phyloP scores from a whole-genome alignment of 2,329 filamentous ascomycete genomes.

The Biscogniauxia mediterranea region DNA sequence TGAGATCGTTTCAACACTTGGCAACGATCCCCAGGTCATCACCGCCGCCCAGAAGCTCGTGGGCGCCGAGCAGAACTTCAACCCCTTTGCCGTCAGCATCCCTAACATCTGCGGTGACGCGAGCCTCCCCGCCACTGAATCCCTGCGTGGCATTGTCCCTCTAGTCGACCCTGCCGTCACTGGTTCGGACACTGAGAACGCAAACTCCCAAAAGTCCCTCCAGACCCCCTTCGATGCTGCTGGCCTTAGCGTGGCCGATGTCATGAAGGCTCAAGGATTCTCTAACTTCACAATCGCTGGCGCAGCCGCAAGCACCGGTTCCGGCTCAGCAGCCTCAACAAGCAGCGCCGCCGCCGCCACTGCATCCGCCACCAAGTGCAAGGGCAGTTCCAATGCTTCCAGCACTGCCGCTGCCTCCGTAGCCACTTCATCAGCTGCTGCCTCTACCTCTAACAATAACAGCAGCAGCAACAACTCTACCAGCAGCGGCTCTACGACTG shows the following conservation, averaged over 20 bases:
- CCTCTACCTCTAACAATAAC: conserved; percentile 13
- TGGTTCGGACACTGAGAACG: conserved; percentile 57
- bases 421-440: conserved; percentile 11
- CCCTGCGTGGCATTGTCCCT: conserved; percentile 65
- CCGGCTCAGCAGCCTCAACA: conserved; percentile 14
- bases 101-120: conserved; percentile 65
- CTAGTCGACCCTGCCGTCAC: conserved; percentile 63
- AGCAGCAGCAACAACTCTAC: conserved; percentile 20
- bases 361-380: conserved; percentile 19
- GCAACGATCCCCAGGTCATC: conserved; percentile 57
- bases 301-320: conserved; percentile 22
- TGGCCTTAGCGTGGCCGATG: conserved; percentile 64
- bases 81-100: conserved; percentile 59
- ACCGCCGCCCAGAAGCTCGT: conserved; percentile 62
- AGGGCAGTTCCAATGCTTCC: conserved; percentile 11
- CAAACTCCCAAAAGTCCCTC: conserved; percentile 54
- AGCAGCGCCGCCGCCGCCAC: conserved; percentile 22
- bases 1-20: conserved; percentile 60
- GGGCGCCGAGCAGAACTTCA: conserved; percentile 71
- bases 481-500: conserved; percentile 13
- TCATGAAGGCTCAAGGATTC: conserved; percentile 62
- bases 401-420: conserved; percentile 16
- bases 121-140: conserved; percentile 57
- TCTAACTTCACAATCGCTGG: conserved; percentile 52
- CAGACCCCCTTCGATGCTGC: conserved; percentile 54